These are phyloP conservation scores for Colletotrichum karsti DNA, from an alignment of 2,329 filamentous ascomycete species.

Conservation along the genomic window DNA sequence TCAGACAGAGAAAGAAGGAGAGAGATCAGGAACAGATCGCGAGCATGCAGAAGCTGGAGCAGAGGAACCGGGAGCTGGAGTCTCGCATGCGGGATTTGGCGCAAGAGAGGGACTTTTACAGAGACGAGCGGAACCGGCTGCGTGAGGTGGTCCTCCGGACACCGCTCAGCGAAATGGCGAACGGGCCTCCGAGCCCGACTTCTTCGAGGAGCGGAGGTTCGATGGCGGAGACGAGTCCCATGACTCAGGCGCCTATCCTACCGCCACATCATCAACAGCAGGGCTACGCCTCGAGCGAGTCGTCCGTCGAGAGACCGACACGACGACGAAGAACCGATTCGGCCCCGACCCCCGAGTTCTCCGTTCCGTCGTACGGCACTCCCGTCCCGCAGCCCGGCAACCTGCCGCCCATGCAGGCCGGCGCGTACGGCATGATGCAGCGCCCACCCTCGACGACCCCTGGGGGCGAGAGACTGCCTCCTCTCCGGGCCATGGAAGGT, in stretches of 20 bases:
- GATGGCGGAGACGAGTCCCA: conserved; percentile 47
- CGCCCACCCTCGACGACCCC: conserved; percentile 47
- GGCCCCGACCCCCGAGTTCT: conserved; percentile 50
- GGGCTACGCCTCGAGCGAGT: conserved; percentile 49
- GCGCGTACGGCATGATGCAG: conserved; percentile 44
- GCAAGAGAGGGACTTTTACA: conserved; percentile 78
- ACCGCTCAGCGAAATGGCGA: conserved; percentile 62
- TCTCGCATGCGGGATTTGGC: conserved; percentile 60
- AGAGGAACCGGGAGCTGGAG: conserved; percentile 72
- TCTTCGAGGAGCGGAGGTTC: conserved; percentile 44
- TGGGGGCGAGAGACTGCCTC: conserved; percentile 55
- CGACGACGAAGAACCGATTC: conserved; percentile 56
- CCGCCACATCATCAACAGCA: conserved; percentile 34
- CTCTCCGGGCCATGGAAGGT: conserved; percentile 55
- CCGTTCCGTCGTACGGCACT: conserved; percentile 48
- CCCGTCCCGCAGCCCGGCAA: conserved; percentile 42
- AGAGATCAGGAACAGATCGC: conserved; percentile 78
- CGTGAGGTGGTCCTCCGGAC: conserved; percentile 71
- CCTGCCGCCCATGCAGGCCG: conserved; percentile 51
- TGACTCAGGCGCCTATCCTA: conserved; percentile 36
- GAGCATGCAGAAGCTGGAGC: conserved; percentile 75
- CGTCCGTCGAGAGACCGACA: conserved; percentile 53
- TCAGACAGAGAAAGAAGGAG: conserved; percentile 83
- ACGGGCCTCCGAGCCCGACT: conserved; percentile 61
- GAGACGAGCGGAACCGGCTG: conserved; percentile 76